Evolutionary conservation across 768 basidiomycete genomes (phyloP), one percentile per base, ranked within the genome.

Genomic region (Trametes villosa): DNA sequence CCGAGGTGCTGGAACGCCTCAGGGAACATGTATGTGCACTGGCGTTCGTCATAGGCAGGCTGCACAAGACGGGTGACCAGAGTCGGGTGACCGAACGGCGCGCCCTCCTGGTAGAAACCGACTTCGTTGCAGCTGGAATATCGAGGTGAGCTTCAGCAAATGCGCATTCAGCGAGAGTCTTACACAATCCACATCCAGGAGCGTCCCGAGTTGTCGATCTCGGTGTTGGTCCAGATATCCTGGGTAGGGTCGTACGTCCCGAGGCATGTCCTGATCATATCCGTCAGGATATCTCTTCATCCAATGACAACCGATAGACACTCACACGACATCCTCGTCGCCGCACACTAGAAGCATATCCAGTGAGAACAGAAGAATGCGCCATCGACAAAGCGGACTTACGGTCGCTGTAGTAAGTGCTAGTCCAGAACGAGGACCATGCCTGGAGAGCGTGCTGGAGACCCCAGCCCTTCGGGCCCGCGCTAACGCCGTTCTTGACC

Each of bases 101-200:
- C 78, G 31, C 78, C 74, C 6, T 71, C 75, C 60, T 73, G 74
- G 63, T 68, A 76, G 57, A 62, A 88, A 31, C 89, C 89, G 1
- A 91, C 79, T 74, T 91, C 81, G 65, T 87, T 89, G 67, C 89
- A 91, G 5, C 86, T 88, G 42, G n/a, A 27, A 17, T 13, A 24
- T 20, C 17, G 3, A 31, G 26, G 41, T 24, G 4, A 49, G 29
- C 31, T 34, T 20, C 30, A 29, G 50, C 36, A 12, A 38, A 6
- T 15, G 27, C 24, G 11, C 22, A 52, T 17, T 6, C 15, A 12
- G 31, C 27, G 5, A 9, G 22, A 12, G 61, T 7, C 74, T 20
- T 59, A 77, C 86, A 86, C 82, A 67, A 88, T 83, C 89, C 89
- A 91, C 57, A 76, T 72, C 88, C 89, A 92, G 3, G 89, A 88